These are phyloP conservation scores for Diddensiella caesifluorescens DNA, from an alignment of 805 yeast species.

Conservation along the genomic window DNA sequence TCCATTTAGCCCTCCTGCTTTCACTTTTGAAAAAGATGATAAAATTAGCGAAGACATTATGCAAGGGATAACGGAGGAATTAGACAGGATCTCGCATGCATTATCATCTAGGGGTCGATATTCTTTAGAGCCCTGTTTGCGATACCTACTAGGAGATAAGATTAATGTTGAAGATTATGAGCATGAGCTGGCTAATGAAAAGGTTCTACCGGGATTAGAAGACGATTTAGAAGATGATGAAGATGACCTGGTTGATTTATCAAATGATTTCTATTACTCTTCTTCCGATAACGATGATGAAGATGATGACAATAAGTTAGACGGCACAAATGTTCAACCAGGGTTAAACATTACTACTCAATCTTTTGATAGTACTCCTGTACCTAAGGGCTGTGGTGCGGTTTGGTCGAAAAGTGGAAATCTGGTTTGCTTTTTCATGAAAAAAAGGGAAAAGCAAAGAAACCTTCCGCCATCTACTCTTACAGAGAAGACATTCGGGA, in stretches of 20 bases:
- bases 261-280: conserved; percentile 3
- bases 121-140: conserved; percentile 74
- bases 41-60: conserved; percentile 50
- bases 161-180: conserved; percentile 29
- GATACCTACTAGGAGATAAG: conserved; percentile 73
- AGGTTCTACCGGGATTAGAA: conserved; percentile 8
- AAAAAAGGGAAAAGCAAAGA: conserved; percentile 34
- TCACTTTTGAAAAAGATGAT: conserved; percentile 73
- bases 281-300: conserved; percentile 30
- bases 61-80: conserved; percentile 44
- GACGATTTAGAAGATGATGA: conserved; percentile 20
- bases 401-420: conserved; percentile 76
- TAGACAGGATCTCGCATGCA: conserved; percentile 51
- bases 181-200: conserved; percentile 5
- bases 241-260: conserved; percentile 32
- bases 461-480: conserved; percentile 6
- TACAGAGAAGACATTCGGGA: not conserved
- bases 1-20: conserved; percentile 57
- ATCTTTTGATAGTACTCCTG: conserved; percentile 72
- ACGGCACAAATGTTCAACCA: not conserved
- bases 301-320: conserved; percentile 28
- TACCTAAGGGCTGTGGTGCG: conserved; percentile 93
- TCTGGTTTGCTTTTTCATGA: conserved; percentile 75
- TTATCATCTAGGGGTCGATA: conserved; percentile 55
- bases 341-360: conserved; percentile 26